These are phyloP conservation scores for Pythium diclinum DNA, from an alignment of 352 stramenopile genomes.

Conservation along the genomic window DNA sequence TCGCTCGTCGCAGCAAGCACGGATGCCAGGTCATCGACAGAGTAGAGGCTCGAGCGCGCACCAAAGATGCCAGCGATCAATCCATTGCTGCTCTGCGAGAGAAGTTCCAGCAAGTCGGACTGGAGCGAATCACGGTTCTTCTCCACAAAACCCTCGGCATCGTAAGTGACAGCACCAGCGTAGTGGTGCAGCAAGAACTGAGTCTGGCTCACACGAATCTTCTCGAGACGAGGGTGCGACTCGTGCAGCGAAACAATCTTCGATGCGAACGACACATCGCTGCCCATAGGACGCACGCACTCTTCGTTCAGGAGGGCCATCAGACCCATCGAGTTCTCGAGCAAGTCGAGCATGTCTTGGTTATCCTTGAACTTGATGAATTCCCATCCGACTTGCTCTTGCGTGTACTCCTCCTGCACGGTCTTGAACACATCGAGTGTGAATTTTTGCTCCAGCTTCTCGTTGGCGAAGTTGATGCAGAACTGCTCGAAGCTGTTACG, in stretches of 20 bases:
- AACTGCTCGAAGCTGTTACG: conserved; percentile 95
- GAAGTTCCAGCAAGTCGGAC: conserved; percentile 68
- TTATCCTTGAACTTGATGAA: conserved; percentile 89
- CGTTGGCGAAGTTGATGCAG: conserved; percentile 95
- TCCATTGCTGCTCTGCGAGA: conserved; percentile 63
- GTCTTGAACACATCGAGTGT: conserved; percentile 86
- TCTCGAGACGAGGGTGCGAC: conserved; percentile 73
- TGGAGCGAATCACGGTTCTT: conserved; percentile 88
- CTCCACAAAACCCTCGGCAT: conserved; percentile 79
- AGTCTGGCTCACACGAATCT: conserved; percentile 62
- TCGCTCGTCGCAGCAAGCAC: conserved; percentile 51
- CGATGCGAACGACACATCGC: conserved; percentile 80
- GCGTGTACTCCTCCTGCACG: conserved; percentile 80
- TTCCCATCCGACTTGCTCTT: conserved; percentile 71
- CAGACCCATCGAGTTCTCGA: conserved; percentile 88
- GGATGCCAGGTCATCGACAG: conserved; percentile 58
- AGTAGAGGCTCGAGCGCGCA: conserved; percentile 45
- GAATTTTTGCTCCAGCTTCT: conserved; percentile 93
- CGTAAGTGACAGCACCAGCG: conserved; percentile 76
- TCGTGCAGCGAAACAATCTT: conserved; percentile 87
- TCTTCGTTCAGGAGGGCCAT: conserved; percentile 91
- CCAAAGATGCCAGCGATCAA: conserved; percentile 77
- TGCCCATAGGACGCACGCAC: conserved; percentile 86
- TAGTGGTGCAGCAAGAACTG: conserved; percentile 87
- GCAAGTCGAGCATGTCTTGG: conserved; percentile 87